Evolutionary conservation across 2,329 filamentous ascomycete species (phyloP).

Genomic region (Colletotrichum musicola): DNA sequence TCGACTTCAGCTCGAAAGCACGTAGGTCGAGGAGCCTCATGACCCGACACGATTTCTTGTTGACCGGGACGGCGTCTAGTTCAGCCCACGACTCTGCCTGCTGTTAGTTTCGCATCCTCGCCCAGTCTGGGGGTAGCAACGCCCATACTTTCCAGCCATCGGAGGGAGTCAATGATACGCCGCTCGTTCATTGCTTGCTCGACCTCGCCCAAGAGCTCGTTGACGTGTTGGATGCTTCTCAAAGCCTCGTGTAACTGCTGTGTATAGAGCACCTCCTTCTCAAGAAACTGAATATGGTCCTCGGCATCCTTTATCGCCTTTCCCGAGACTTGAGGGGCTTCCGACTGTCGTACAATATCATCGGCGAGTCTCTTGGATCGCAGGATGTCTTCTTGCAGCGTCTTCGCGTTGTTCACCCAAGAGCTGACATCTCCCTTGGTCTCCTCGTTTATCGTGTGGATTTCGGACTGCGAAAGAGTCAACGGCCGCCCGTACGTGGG

Average conservation of each 20-base stretch:
- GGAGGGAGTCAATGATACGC: constrained; percentile 68
- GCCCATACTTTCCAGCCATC: constrained; percentile 66
- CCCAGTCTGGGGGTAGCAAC: not conserved
- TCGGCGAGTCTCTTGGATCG: constrained; percentile 82
- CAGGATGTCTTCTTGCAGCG: constrained; percentile 87
- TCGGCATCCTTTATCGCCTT: constrained; percentile 66
- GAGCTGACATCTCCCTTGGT: constrained; percentile 83
- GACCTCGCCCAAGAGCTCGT: constrained; percentile 72
- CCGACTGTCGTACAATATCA: constrained; percentile 83
- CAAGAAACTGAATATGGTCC: constrained; percentile 67
- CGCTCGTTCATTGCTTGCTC: constrained; percentile 68
- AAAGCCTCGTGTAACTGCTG: constrained; percentile 66
- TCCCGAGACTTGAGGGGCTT: constrained; percentile 69
- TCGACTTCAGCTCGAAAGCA: constrained; percentile 73
- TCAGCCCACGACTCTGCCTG: constrained; percentile 66
- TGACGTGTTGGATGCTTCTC: constrained; percentile 66
- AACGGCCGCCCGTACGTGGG: not conserved
- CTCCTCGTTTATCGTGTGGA: constrained; percentile 81
- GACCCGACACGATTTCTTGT: constrained; percentile 71
- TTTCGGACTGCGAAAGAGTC: constrained; percentile 67
- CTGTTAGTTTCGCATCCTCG: constrained; percentile 43
- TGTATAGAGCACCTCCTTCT: constrained; percentile 70
- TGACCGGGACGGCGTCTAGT: constrained; percentile 70
- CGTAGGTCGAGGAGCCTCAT: constrained; percentile 75
- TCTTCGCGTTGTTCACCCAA: constrained; percentile 88